Evolutionary conservation across 2,329 filamentous ascomycete genomes (phyloP).

Genomic region (Pezicula carpinea): DNA sequence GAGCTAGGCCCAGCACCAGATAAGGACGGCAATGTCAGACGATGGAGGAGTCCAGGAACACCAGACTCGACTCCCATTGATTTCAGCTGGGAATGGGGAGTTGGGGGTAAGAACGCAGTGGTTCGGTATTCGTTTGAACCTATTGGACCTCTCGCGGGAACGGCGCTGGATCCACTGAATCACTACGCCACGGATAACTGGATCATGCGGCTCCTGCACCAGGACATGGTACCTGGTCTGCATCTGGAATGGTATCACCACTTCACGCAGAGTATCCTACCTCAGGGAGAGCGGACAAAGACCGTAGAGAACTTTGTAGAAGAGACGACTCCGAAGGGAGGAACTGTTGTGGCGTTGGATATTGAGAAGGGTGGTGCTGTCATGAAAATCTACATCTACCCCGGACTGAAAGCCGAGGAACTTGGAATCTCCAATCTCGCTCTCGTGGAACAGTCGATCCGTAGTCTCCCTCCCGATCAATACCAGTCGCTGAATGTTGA

Average conservation of each 20-base stretch:
- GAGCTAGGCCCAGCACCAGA: constrained; percentile 20
- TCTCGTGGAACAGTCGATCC: constrained; percentile 17
- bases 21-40: constrained; percentile 3
- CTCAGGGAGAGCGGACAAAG: neutral
- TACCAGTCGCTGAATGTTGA: constrained; percentile 18
- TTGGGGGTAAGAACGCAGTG: constrained; percentile 14
- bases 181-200: neutral
- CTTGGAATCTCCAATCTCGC: constrained; percentile 19
- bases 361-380: constrained; percentile 19
- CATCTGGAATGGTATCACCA: constrained; percentile 18
- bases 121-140: constrained; percentile 22
- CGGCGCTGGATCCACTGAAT: constrained; percentile 14
- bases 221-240: constrained; percentile 18
- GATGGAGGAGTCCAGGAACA: constrained; percentile 20
- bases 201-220: constrained; percentile 1
- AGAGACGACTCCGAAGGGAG: constrained; percentile 18
- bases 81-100: constrained; percentile 22
- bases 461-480: constrained; percentile 14
- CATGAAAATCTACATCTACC: constrained; percentile 22
- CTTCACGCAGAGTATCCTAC: constrained; percentile 15
- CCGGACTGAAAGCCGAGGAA: constrained; percentile 19
- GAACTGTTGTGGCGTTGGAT: constrained; percentile 21
- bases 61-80: constrained; percentile 22
- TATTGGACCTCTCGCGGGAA: constrained; percentile 19
- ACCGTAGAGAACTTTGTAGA: constrained; percentile 2